A percentile compares a stretch with the other conserved stretches of the same genome.
Conservation (phyloP, 306 rosid species). For the Lupinus albus region DNA sequence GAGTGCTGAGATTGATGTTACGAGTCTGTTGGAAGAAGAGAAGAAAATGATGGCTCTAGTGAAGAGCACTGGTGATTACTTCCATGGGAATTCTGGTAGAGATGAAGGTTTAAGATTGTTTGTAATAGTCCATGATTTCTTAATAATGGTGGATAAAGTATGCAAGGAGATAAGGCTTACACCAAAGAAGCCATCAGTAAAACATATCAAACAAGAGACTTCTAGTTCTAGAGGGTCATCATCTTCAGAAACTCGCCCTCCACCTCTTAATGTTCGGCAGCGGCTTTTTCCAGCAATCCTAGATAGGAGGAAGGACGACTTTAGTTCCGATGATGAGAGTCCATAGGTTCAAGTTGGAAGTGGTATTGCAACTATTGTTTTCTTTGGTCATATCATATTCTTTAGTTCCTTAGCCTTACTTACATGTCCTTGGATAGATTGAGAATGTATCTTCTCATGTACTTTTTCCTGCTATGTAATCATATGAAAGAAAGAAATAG, state of each 20-base stretch:
- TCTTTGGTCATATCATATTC: constrained; percentile 9
- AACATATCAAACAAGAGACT: constrained; percentile 48
- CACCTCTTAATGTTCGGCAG: constrained; percentile 54
- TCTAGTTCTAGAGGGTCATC: constrained; percentile 40
- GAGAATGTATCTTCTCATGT: not conserved
- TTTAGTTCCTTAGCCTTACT: not conserved
- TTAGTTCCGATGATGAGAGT: constrained; percentile 87
- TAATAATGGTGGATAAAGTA: constrained; percentile 81
- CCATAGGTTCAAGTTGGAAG: constrained; percentile 53
- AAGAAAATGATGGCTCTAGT: constrained; percentile 81
- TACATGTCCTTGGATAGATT: constrained; percentile 31
- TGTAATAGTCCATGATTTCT: constrained; percentile 71
- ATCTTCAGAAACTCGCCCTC: constrained; percentile 46
- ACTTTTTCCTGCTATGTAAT: not conserved
- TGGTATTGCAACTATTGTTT: constrained; percentile 39
- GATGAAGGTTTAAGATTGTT: constrained; percentile 91
- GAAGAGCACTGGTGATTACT: constrained; percentile 90
- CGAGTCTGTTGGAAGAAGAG: constrained; percentile 64
- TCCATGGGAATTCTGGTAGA: constrained; percentile 85
- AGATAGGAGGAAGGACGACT: constrained; percentile 59
- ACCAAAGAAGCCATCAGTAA: constrained; percentile 45
- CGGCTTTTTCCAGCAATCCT: constrained; percentile 61
- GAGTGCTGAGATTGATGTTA: constrained; percentile 68
- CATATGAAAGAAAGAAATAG: not conserved
- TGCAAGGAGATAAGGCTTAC: constrained; percentile 66